Conservation (phyloP, 306 rosid genomes). For the Styphnolobium japonicum region DNA sequence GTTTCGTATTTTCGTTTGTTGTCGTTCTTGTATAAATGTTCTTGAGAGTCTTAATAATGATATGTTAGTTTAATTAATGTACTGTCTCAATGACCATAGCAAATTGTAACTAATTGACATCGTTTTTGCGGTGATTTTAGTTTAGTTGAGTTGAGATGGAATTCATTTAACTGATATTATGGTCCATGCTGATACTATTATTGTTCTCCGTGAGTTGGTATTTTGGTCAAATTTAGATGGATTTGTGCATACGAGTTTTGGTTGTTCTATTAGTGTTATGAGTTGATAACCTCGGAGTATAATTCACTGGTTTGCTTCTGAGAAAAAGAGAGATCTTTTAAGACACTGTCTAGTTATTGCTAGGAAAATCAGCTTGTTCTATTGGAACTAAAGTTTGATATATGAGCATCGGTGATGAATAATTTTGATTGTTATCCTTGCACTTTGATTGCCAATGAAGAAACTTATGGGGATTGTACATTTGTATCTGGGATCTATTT, state of each 20-base stretch:
- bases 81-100: background rate
- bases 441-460: conserved; percentile 48
- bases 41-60: background rate
- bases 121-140: background rate
- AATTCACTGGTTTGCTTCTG: background rate
- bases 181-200: background rate
- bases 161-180: background rate
- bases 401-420: conserved; percentile 2
- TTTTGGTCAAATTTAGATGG: background rate
- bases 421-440: conserved; percentile 30
- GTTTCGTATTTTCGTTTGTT: background rate
- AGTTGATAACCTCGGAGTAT: background rate
- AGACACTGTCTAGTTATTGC: background rate
- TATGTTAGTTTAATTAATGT: background rate
- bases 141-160: background rate
- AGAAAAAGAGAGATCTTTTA: background rate
- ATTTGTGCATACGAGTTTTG: conserved; percentile 18
- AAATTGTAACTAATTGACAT: background rate
- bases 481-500: background rate
- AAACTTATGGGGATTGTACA: conserved; percentile 32
- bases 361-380: background rate
- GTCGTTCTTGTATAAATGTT: background rate
- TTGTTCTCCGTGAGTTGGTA: background rate
- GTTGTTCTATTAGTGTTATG: background rate
- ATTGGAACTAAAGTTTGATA: background rate